phyloP scores from a whole-genome alignment of 2,329 filamentous ascomycete species.

The Hysterium pulicare region DNA sequence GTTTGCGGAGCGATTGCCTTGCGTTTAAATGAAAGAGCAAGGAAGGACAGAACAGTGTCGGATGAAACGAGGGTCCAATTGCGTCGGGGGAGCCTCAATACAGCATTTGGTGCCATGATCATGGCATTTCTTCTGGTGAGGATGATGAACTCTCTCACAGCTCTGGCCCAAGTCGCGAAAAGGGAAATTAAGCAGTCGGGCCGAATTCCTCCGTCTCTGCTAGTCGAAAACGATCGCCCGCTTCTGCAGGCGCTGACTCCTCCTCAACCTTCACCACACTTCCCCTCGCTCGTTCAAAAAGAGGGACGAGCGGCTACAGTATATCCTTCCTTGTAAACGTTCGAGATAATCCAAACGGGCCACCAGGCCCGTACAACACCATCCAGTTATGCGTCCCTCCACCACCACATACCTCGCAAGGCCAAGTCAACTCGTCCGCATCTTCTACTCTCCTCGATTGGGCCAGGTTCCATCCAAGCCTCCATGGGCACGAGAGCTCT shows the following conservation, averaged over 20 bases:
- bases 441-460: constrained; percentile 3
- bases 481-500: neutral
- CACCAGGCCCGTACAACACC: constrained; percentile 1
- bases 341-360: neutral
- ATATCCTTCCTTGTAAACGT: neutral
- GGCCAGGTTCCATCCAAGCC: neutral
- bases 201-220: too few species aligned
- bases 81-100: constrained; percentile 25
- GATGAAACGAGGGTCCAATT: constrained; percentile 13
- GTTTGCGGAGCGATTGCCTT: constrained; percentile 24
- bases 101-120: constrained; percentile 28
- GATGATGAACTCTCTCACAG: neutral
- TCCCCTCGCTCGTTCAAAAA: neutral
- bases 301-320: neutral
- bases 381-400: constrained; percentile 1
- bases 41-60: constrained; percentile 24
- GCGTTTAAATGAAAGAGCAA: constrained; percentile 23
- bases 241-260: neutral
- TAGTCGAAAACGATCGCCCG: too few species aligned
- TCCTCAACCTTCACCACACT: neutral
- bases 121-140: constrained; percentile 5
- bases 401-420: neutral
- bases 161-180: too few species aligned
- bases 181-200: too few species aligned
- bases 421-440: neutral